Base-by-base conservation (phyloP, 2,329 filamentous ascomycete genomes). In the Ascomycota sp. region DNA sequence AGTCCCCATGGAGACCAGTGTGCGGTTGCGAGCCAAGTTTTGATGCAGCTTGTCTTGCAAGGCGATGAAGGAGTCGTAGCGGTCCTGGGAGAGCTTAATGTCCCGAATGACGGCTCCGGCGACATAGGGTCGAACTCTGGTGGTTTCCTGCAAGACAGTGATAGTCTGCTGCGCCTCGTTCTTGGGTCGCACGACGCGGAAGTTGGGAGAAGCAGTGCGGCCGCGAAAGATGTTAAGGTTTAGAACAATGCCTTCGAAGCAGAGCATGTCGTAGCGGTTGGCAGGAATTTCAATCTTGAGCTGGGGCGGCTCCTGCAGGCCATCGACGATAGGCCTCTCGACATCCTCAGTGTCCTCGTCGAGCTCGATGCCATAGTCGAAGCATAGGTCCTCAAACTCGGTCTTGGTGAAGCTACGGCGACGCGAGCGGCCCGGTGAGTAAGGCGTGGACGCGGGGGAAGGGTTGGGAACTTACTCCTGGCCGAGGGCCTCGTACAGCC, bases 281-380 rank as follows among this genome's bases (percentile, higher is more conserved):
- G 89, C 86, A 40, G 84, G 83, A 47, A 95, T 92, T 56, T 95
- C 86, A 51, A 98, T 95, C 66, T 93, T 93, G 49, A 95, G 70
- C 58, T 95, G 81, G 36, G 89, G 76, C 34, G 81, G 72, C 58
- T 92, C 81, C 56, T 91, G 78, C 44, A 76, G 71, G 52, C 77
- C 77, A 59, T 82, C 67, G 47, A 79, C 67, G 37, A 77, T 60
- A 26, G 79, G 78, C 32, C 80, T 66, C 42, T 81, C 72, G 37
- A 70, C 65, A 47, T 80, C 66, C 44, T 81, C 76, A 33, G 80
- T 89, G 55, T 98, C 89, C 61, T 95, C 86, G 60, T 98, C 89
- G 45, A 98, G 70, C 58, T 98, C 89, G 52, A 98, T 91, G 38
- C 84, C 84, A 52, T 92, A 98, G 49, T 98, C 86, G 67, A 98